Conservation (phyloP, 352 stramenopile genomes). For the Poterioochromonas sp. region DNA sequence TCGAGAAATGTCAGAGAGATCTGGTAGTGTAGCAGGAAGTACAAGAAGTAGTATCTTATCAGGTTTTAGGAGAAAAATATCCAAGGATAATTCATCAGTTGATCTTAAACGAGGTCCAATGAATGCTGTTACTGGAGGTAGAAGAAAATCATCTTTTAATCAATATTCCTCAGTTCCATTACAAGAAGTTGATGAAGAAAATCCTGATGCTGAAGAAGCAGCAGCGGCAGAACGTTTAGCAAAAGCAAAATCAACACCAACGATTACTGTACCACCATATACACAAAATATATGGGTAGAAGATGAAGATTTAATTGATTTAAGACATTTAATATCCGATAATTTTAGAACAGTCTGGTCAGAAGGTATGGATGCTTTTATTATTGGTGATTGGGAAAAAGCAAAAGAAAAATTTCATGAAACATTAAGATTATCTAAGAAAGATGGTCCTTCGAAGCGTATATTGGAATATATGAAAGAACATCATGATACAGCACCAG, state of each 20-base stretch:
- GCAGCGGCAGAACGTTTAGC: too few species aligned
- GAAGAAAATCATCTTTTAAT: too few species aligned
- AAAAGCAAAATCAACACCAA: slow-evolving; percentile 33
- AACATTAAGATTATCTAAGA: slow-evolving; percentile 9
- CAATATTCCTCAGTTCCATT: too few species aligned
- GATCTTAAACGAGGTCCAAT: too few species aligned
- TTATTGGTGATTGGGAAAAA: slow-evolving; percentile 40
- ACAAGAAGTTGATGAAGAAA: background rate
- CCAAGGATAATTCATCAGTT: too few species aligned
- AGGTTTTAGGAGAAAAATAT: too few species aligned
- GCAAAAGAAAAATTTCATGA: slow-evolving; percentile 37
- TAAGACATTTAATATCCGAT: slow-evolving; percentile 36
- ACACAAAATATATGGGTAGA: slow-evolving; percentile 35
- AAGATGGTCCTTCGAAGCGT: slow-evolving; percentile 39
- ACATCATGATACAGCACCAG: slow-evolving; percentile 29
- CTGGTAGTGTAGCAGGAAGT: too few species aligned
- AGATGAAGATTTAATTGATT: slow-evolving; percentile 38
- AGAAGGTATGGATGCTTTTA: slow-evolving; percentile 35
- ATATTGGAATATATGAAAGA: slow-evolving; percentile 39
- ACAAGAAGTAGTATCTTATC: too few species aligned
- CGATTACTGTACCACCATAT: slow-evolving; percentile 37
- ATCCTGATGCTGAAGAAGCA: slow-evolving; percentile 27
- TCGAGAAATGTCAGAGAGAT: too few species aligned
- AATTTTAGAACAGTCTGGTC: slow-evolving; percentile 35
- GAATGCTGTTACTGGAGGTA: too few species aligned